Evolutionary conservation across 768 basidiomycete species (phyloP), one percentile per base, ranked within the genome.

Genomic region (Clathrus columnatus): DNA sequence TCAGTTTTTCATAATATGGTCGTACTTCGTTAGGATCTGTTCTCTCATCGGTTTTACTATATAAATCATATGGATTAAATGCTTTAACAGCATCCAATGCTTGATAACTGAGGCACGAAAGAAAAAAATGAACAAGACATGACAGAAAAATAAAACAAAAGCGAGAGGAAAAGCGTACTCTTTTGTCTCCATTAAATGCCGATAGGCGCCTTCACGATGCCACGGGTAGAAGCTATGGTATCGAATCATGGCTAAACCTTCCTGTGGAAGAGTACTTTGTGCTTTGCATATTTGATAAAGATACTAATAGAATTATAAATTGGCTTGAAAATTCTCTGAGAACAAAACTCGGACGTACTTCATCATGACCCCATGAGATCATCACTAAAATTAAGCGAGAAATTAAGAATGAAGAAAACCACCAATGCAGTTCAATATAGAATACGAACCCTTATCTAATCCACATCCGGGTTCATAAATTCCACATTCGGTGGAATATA

Each of bases 211-310:
- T 65, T 93, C 92, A 43, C 91, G 79, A 69, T 95, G 92, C 91
- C 90, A 93, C 69, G 92, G 91, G 71, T 94, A 95, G 76, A 94
- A 95, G 63, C 86, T 89, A 72, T 94, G 92, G 67, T 90, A 95
- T 28, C 92, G 82, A 64, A 95, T 91, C 91, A 95, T 95, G 7
- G 86, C 84, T 26, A 95, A 75, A 0, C 78, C 91, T 61, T 89
- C 91, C 36, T 77, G 77, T 3, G 91, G 91, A 0, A 94, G 82
- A 4, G 76, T 78, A 59, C 82, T 83, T 66, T 94, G 91, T 60
- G 84, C 82, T 68, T 90, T 91, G 58, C 90, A 71, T 60, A 94
- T 83, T 60, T 87, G 72, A 69, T 91, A 91, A 5, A 92, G 74
- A 66, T 92, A 93, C 87, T 90, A 61, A 54, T 30, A 51, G 24